These are phyloP conservation scores for Wakefieldia striispora DNA, from an alignment of 768 basidiomycete genomes.

Conservation along the genomic window DNA sequence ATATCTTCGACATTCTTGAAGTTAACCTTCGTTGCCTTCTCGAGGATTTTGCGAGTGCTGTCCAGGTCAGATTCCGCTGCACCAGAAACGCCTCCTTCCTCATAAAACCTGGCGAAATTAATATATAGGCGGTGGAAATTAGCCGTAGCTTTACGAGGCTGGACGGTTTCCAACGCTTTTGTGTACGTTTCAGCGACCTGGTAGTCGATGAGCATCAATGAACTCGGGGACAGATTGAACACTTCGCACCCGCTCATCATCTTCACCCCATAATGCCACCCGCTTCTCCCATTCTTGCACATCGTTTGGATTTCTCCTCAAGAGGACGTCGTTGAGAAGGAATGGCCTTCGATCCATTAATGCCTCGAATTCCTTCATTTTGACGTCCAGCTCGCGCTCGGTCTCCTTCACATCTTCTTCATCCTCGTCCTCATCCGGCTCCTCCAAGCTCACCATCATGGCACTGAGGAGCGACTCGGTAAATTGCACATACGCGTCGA, in stretches of 20 bases:
- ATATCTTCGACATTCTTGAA: conserved; percentile 97
- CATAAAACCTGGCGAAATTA: conserved; percentile 97
- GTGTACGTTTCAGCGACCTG: conserved; percentile 94
- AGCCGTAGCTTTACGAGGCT: conserved; percentile 85
- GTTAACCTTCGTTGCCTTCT: conserved; percentile 88
- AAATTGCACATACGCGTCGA: conserved; percentile 95
- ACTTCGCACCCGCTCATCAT: conserved; percentile 80
- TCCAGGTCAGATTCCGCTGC: conserved; percentile 80
- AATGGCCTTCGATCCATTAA: conserved; percentile 95
- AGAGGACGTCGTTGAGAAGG: conserved; percentile 91
- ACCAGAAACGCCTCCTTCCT: conserved; percentile 84
- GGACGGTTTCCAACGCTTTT: conserved; percentile 82
- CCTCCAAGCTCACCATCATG: conserved; percentile 81
- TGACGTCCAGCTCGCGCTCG: conserved; percentile 78
- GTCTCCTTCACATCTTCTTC: conserved; percentile 75
- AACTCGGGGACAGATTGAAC: not conserved
- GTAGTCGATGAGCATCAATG: not conserved
- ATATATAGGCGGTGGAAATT: conserved; percentile 88
- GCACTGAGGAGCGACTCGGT: conserved; percentile 86
- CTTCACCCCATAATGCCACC: conserved; percentile 87
- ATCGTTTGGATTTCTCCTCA: conserved; percentile 93
- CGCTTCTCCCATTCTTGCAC: conserved; percentile 99
- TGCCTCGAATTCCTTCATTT: conserved; percentile 92
- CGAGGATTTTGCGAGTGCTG: conserved; percentile 87
- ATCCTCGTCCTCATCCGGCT: conserved; percentile 74